phyloP scores from a whole-genome alignment of 345 rosid genomes.

The Salix brachista region DNA sequence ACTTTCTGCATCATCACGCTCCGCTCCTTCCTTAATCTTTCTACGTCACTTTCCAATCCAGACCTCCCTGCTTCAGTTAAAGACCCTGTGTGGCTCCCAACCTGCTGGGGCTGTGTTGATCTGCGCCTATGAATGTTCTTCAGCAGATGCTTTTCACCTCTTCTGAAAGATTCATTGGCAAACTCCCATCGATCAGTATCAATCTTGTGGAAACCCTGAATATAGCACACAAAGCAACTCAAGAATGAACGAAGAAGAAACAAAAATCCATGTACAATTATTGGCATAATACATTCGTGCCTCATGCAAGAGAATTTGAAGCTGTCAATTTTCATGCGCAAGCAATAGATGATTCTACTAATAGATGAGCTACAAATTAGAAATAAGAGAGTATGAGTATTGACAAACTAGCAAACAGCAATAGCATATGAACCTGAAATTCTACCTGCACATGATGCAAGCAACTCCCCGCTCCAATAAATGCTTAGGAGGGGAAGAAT shows the following conservation, averaged over 20 bases:
- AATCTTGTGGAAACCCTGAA: constrained; percentile 31
- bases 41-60: constrained; percentile 22
- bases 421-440: constrained; percentile 28
- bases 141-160: constrained; percentile 23
- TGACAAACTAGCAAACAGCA: not conserved
- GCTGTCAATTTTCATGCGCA: constrained; percentile 13
- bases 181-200: constrained; percentile 33
- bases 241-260: constrained; percentile 19
- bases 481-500: constrained; percentile 20
- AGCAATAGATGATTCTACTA: constrained; percentile 10
- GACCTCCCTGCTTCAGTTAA: constrained; percentile 13
- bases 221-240: constrained; percentile 22
- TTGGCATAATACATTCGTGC: not conserved
- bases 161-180: constrained; percentile 28
- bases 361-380: constrained; percentile 1
- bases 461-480: constrained; percentile 22
- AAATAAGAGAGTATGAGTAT: constrained; percentile 6
- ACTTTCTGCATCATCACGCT: constrained; percentile 27
- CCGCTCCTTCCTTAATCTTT: constrained; percentile 19
- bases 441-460: constrained; percentile 45
- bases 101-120: constrained; percentile 37
- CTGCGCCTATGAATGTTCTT: constrained; percentile 31
- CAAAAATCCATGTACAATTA: not conserved
- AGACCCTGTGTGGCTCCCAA: constrained; percentile 16
- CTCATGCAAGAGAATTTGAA: not conserved